Evolutionary conservation across 371 early-diverging fungal genomes (phyloP), one percentile per base, ranked within the genome.

Genomic region (Smittium mucronatum): DNA sequence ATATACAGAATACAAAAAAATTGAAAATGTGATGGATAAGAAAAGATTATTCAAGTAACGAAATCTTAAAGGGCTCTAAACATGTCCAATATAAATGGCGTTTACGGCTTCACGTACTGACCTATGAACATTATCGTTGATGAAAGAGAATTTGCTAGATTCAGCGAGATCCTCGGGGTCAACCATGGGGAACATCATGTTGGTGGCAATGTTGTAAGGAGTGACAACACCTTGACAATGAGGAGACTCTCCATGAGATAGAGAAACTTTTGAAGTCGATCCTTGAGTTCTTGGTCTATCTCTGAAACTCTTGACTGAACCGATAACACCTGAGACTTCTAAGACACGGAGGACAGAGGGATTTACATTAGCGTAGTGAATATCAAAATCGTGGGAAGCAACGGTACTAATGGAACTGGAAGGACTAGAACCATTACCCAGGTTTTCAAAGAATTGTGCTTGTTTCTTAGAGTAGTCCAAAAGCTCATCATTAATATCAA

Each of bases 401-500:
- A 31, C 15, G 25, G 34, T 65, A 25, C 5, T n/a, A 31, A n/a
- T n/a, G n/a, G 32, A 25, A n/a, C 34, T 65, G n/a, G 65, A 11
- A 5, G 31, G 5, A 33, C 34, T 36, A 33, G 26, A n/a, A 5
- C 31, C 21, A 11, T n/a, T 33, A 33, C 11, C 11, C n/a, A 34
- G 8, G 32, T 28, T 33, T 32, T 33, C n/a, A 34, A 33, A 65
- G 11, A 34, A 33, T 34, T 25, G 5, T 65, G n/a, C 36, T 65
- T 65, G 65, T 28, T 65, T 65, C 34, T 33, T 65, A n/a, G 65
- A 65, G n/a, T 65, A 65, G n/a, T 65, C 65, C 5, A n/a, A 2
- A 34, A 70, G 64, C 64, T 70, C 57, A 2, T 77, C 76, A n/a
- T 82, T 80, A 34, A 87, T 69, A 34, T 89, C 88, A 15, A 85